These are phyloP conservation scores for Boletus fagicola DNA, from an alignment of 768 basidiomycete species.

Conservation along the genomic window DNA sequence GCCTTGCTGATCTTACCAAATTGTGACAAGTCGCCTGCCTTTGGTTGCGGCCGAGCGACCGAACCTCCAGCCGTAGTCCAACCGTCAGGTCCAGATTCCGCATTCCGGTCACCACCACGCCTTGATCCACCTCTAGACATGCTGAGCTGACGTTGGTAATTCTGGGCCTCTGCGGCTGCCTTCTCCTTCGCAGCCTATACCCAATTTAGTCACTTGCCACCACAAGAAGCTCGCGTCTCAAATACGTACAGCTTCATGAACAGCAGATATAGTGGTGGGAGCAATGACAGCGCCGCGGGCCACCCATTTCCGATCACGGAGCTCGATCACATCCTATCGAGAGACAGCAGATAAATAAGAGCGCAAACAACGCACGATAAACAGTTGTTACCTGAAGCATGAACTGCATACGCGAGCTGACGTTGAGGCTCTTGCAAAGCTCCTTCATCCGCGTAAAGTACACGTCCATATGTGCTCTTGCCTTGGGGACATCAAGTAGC, in stretches of 20 bases:
- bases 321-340: conserved; percentile 82
- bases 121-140: conserved; percentile 92
- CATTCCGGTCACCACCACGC: conserved; percentile 71
- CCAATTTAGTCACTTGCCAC: conserved; percentile 5
- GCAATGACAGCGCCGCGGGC: conserved; percentile 68
- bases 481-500: conserved; percentile 76
- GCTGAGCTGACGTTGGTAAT: conserved; percentile 56
- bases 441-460: conserved; percentile 92
- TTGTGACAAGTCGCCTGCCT: conserved; percentile 82
- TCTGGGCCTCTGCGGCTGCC: conserved; percentile 59
- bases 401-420: conserved; percentile 87
- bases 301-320: conserved; percentile 82
- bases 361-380: neutral
- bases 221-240: neutral
- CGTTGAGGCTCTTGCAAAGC: conserved; percentile 67
- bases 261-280: conserved; percentile 83
- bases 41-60: conserved; percentile 56
- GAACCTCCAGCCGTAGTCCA: conserved; percentile 72
- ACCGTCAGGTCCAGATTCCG: conserved; percentile 73
- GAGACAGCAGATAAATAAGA: conserved; percentile 1
- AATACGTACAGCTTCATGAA: conserved; percentile 76
- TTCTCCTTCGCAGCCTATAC: conserved; percentile 80
- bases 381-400: conserved; percentile 82
- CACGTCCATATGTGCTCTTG: conserved; percentile 83
- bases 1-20: conserved; percentile 86